Evolutionary conservation across 164 flowering plant species (phyloP).

Genomic region (Amborella trichopoda): DNA sequence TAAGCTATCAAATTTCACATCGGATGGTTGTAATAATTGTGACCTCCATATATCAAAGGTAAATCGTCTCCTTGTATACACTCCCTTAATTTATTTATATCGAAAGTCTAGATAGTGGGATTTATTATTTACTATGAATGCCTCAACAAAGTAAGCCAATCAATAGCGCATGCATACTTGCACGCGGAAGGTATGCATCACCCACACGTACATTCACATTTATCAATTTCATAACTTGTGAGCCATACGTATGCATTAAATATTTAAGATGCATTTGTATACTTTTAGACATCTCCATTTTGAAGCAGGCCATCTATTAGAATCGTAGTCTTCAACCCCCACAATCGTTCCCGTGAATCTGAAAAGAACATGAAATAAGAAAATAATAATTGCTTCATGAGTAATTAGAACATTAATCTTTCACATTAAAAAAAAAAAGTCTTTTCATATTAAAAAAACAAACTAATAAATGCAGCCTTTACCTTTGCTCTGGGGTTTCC

Average conservation of each 20-base stretch:
- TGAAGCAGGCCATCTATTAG: constrained; percentile 40
- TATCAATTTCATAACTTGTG: no score
- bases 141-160: background rate
- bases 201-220: background rate
- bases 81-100: no score
- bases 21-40: no score
- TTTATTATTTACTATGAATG: no score
- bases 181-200: background rate
- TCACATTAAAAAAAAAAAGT: background rate
- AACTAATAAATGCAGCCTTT: background rate
- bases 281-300: constrained; percentile 53
- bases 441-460: background rate
- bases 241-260: background rate
- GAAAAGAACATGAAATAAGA: constrained; percentile 1
- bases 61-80: no score
- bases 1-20: no score
- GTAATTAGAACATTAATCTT: background rate
- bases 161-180: background rate
- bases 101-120: no score
- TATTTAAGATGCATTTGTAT: background rate
- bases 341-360: constrained; percentile 37
- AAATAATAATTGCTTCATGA: background rate
- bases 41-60: no score
- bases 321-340: constrained; percentile 32
- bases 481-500: constrained; percentile 32